Base-by-base conservation (phyloP, 2,329 filamentous ascomycete species). In the Ophiobolus disseminans region DNA sequence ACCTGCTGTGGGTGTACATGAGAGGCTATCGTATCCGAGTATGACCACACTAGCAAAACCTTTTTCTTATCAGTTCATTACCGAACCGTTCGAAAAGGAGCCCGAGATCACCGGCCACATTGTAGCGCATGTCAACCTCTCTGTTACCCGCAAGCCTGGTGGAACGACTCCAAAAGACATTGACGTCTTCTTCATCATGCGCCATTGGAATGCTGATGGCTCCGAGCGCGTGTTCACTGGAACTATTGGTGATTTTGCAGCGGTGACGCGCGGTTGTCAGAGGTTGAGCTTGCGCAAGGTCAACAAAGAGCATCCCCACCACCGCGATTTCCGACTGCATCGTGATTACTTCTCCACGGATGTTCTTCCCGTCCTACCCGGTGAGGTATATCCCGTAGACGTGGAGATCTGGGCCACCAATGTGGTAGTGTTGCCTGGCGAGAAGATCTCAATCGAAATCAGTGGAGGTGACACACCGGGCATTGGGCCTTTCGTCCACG, bases 81-180 rank as follows among this genome's bases (percentile, higher is more conserved):
- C 14, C 3, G 8, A 17, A 7, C 9, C 34, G 10, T 31, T 31
- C 16, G 28, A 31, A 14, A 42, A 72, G 3, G 83, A 87, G 57
- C 85, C 80, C 0, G 86, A 89, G 61, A 81, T 89, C 41, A 89
- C 86, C 0, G 86, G 86, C 0, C 83, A 88, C 58, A 72, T 87
- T 20, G 74, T 81, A 0, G 84, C 83, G 0, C 84, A 82, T 53
- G 72, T 89, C 3, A 81, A 82, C 48, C 79, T 87, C 1, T 86
- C 84, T 0, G 69, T 73, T 23, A 72, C 60, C 4, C 54, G 73
- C 1, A n/a, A n/a, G 10, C 56, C 72, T 17, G 59, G 72, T 0
- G 63, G 65, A 5, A 55, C 63, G 0, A 59, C 64, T 11, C 25
- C 22, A 1, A 66, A 65, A 53, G 83, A 86, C 43, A 84, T 86